Base-by-base conservation (phyloP, 2,329 filamentous ascomycete genomes). In the Aspergillus proliferans region DNA sequence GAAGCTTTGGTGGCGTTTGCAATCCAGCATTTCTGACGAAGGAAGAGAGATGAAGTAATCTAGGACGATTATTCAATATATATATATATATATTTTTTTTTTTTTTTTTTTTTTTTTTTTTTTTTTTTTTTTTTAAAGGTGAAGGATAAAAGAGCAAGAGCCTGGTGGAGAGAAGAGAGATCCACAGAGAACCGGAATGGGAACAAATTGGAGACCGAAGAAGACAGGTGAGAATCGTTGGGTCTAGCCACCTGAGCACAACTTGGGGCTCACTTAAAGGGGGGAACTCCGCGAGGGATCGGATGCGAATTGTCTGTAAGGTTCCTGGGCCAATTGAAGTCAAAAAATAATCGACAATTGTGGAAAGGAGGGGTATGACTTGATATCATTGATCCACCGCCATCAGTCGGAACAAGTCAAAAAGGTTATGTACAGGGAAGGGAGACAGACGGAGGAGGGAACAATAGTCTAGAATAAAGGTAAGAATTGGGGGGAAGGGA, bases 381-480 rank as follows among this genome's bases (percentile, higher is more conserved):
- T 56, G 52, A 55, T 58, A 53, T 56, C 47, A 54, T 49, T 50
- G 53, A 51, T 55, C 56, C 56, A 59, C 53, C 47, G 42, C 45
- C 46, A 52, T 54, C 45, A 46, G n/a, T 15, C 14, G n/a, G 19
- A 39, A 12, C 36, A 39, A 19, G 10, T 15, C 26, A 19, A 39
- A 39, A 9, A 22, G 18, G 7, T 14, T 43, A 52, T 30, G 26
- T 30, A 30, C 26, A 30, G 10, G 10, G 26, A 9, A 30, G 26
- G 9, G 26, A 12, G 26, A 30, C 26, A 30, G 26, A 30, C 26
- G 10, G 26, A 30, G 26, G 1, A 30, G 26, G 26, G 26, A 12
- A 12, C 26, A 30, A 30, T 30, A 30, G 12, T 30, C 26, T 10
- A 12, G 26, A 30, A 30, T 30, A 30, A 30, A 30, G 10, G 26